These are phyloP conservation scores for Fusarium multiceps DNA, from an alignment of 2,329 filamentous ascomycete genomes.

Conservation along the genomic window DNA sequence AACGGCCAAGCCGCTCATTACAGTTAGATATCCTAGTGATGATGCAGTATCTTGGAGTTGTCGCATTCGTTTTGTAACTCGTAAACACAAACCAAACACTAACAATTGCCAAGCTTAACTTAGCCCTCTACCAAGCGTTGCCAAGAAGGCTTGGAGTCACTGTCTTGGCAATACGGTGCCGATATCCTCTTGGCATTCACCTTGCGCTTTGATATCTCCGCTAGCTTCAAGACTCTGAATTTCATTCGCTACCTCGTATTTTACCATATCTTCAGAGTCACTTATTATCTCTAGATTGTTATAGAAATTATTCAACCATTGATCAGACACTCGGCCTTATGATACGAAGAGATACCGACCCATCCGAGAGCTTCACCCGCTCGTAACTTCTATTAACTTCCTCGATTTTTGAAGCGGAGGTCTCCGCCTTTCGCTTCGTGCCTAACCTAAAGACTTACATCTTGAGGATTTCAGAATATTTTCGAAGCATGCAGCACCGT, in stretches of 20 bases:
- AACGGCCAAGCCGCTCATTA: conserved; percentile 3
- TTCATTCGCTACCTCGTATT: neutral
- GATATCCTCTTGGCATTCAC: neutral
- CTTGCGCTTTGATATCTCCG: neutral
- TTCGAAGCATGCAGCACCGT: neutral
- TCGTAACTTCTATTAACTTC: neutral
- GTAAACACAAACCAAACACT: neutral
- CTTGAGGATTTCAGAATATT: neutral
- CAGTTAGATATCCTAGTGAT: neutral
- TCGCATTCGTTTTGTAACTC: neutral
- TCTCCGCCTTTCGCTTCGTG: neutral
- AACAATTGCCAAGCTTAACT: neutral
- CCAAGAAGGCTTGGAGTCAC: neutral
- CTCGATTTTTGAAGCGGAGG: neutral
- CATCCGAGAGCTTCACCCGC: neutral
- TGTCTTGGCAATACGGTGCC: neutral
- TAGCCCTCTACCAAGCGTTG: neutral
- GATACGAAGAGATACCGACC: neutral
- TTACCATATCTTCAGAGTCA: neutral
- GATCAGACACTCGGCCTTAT: neutral
- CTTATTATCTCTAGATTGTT: neutral
- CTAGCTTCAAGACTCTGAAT: neutral
- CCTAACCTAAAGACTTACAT: neutral
- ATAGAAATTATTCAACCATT: neutral
- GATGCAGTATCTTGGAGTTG: neutral